These are phyloP conservation scores for Huntiella omanensis DNA, from an alignment of 2,329 filamentous ascomycete species.

Conservation along the genomic window DNA sequence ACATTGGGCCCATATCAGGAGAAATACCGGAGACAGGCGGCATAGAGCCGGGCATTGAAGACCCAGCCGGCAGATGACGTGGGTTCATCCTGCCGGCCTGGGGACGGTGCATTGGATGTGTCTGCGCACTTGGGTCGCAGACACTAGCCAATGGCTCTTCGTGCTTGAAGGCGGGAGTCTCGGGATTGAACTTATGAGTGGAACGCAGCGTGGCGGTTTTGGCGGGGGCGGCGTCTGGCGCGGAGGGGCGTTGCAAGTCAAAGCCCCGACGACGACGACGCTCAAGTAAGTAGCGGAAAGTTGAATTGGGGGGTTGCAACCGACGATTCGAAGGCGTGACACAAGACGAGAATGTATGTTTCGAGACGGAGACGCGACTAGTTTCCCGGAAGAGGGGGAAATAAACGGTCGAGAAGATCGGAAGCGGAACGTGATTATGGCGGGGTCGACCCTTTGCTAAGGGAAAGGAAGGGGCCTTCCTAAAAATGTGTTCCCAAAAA, in stretches of 20 bases:
- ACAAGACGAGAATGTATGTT: too few species aligned
- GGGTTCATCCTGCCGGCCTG: slow-evolving; percentile 60
- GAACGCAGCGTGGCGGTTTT: slow-evolving; percentile 10
- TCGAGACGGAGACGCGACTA: too few species aligned
- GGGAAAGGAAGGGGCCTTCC: too few species aligned
- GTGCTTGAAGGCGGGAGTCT: slow-evolving; percentile 10
- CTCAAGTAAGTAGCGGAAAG: too few species aligned
- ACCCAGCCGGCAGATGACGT: slow-evolving; percentile 61
- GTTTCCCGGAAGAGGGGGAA: too few species aligned
- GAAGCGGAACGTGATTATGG: too few species aligned
- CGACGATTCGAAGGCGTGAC: too few species aligned
- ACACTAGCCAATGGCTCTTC: slow-evolving; percentile 11
- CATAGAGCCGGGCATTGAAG: slow-evolving; percentile 33
- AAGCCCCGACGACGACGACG: slow-evolving; percentile 7
- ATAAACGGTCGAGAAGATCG: too few species aligned
- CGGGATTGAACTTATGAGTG: slow-evolving; percentile 11
- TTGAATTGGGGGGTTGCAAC: too few species aligned
- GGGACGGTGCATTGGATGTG: slow-evolving; percentile 19
- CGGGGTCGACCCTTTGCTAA: too few species aligned
- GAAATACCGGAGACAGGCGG: slow-evolving; percentile 2
- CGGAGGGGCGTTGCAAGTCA: slow-evolving; percentile 9
- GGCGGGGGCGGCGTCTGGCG: neutral
- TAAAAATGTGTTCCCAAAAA: too few species aligned
- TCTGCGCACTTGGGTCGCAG: slow-evolving; percentile 11
- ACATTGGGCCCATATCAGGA: slow-evolving; percentile 5